phyloP scores from a whole-genome alignment of 1,284 basidiomycete species.

The Pyrrhoderma noxium region DNA sequence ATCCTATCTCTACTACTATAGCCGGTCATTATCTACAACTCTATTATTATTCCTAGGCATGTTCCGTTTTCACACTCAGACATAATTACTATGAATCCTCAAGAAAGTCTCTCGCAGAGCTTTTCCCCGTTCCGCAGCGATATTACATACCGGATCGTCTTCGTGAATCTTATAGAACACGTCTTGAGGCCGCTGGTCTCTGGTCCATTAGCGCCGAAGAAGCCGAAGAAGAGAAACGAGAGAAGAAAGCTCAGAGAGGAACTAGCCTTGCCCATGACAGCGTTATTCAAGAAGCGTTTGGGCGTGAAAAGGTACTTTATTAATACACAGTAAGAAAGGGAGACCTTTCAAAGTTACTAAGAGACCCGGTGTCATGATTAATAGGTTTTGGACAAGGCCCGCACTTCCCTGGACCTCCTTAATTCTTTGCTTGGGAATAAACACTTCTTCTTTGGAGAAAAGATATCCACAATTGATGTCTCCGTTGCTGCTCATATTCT shows the following conservation, averaged over 20 bases:
- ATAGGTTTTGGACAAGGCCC: conserved; percentile 58
- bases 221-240: conserved; percentile 29
- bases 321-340: too few relatives aligned
- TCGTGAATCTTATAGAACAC: conserved; percentile 44
- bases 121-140: conserved; percentile 58
- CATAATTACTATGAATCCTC: conserved; percentile 57
- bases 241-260: conserved; percentile 17
- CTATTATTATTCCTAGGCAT: conserved; percentile 32
- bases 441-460: conserved; percentile 45
- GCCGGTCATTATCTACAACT: not conserved
- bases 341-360: not conserved
- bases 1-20: not conserved
- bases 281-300: conserved; percentile 40
- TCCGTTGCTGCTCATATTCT: conserved; percentile 61
- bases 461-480: conserved; percentile 52
- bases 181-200: conserved; percentile 54
- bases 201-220: conserved; percentile 49
- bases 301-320: conserved; percentile 56
- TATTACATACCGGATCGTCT: conserved; percentile 66
- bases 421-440: conserved; percentile 43
- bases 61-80: conserved; percentile 53
- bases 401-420: conserved; percentile 49
- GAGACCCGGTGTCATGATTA: not conserved
- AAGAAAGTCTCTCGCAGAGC: conserved; percentile 43
- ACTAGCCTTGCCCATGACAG: conserved; percentile 31